Evolutionary conservation across 2,329 filamentous ascomycete genomes (phyloP).

Genomic region (Aspergillus calidoustus): DNA sequence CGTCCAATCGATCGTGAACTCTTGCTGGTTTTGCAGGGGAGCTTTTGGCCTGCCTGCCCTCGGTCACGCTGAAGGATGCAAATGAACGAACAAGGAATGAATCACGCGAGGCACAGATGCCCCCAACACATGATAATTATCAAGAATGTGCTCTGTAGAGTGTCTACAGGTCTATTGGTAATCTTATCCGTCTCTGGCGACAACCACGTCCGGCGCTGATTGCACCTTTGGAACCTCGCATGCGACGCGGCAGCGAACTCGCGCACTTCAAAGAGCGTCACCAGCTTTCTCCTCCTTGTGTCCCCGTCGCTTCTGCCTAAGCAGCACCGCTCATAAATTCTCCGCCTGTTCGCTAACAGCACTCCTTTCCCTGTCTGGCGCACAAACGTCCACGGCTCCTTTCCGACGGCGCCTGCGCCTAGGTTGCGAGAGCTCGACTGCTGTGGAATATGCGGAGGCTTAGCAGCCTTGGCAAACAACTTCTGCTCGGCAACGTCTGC

Average conservation of each 20-base stretch:
- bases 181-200: too few relatives aligned
- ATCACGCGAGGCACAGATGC: too few relatives aligned
- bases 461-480: slow-evolving; percentile 31
- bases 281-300: slow-evolving; percentile 55
- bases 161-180: too few relatives aligned
- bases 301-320: slow-evolving; percentile 24
- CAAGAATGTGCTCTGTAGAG: too few relatives aligned
- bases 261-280: slow-evolving; percentile 63
- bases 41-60: too few relatives aligned
- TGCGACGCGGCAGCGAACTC: slow-evolving; percentile 53
- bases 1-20: too few relatives aligned
- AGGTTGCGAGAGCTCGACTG: background rate
- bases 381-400: slow-evolving; percentile 12
- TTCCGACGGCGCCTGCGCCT: background rate
- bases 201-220: too few relatives aligned
- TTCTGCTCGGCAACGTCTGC: slow-evolving; percentile 55
- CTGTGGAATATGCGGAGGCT: slow-evolving; percentile 11
- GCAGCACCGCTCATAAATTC: slow-evolving; percentile 43
- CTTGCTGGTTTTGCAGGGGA: too few relatives aligned
- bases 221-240: too few relatives aligned
- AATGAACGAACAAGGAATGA: too few relatives aligned
- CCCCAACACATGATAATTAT: too few relatives aligned
- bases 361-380: slow-evolving; percentile 14
- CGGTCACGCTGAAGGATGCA: too few relatives aligned
- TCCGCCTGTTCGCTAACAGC: slow-evolving; percentile 3